Evolutionary conservation across 805 yeast genomes (phyloP), one percentile per base, ranked within the genome.

Genomic region (Metschnikowia kofuensis): DNA sequence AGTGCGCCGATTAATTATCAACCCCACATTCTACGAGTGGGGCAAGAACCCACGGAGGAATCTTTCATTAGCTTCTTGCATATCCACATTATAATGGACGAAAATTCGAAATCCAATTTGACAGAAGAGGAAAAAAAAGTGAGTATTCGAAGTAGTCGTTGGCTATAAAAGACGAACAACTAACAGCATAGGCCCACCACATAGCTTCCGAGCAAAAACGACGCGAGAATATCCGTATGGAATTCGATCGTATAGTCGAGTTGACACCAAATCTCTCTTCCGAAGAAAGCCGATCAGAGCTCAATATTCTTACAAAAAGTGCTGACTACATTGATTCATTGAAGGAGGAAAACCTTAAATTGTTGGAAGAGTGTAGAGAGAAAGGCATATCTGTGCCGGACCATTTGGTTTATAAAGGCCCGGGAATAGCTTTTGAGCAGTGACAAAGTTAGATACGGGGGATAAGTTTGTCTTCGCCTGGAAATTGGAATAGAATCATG

Each of bases 161-260:
- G 21, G 21, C 21, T 21, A 21, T 3, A 3, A 21, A 21, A 21
- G 21, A 21, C 21, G 21, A 21, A 2, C 21, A 21, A 41, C 59
- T 57, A 51, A 57, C 53, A 21, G 1, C 7, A 10, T 40, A 84
- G 82, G 84, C 84, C 6, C 87, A 85, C 56, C 96, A 87, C 60
- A 86, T 88, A 7, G 87, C 87, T 6, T 84, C 91, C 0, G 98
- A 91, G 63, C 91, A 89, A 63, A 87, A 86, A 60, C 75, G 98
- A 58, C 74, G 98, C 52, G 89, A 84, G 55, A 89, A 91, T 38
- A 89, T 92, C 21, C 73, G 97, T 40, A 79, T 83, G 9, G 91
- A 89, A 9, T 91, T 89, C 60, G 95, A 87, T 58, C 78, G 77
- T 47, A 73, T 91, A 21, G 91, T 90, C 0, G 73, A 77, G 1